Evolutionary conservation across 2,329 filamentous ascomycete genomes (phyloP), one percentile per base, ranked within the genome.

Genomic region (Verticillium longisporum): DNA sequence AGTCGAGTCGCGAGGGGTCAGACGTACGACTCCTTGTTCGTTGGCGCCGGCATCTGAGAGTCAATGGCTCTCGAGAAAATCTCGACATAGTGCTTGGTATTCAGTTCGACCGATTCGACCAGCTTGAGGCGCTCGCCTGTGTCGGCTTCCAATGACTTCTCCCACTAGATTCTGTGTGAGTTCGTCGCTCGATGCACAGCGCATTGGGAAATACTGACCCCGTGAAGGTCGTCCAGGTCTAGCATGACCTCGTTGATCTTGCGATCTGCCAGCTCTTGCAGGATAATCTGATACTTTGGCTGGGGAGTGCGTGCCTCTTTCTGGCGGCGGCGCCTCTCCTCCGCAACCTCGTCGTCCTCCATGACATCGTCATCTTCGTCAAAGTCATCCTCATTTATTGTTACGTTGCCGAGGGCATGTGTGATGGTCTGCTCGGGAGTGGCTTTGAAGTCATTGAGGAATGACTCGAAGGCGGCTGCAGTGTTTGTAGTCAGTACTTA

Each of bases 31-130:
- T 94, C 83, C 66, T 97, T 92, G 59, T 81, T 82, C 14, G 85
- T 89, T 50, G 93, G 89, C 64, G 84, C 80, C 1, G 95, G 95
- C 83, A 99, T 87, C 60, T 91, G 83, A 62, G 87, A 89, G 77
- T 99, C 95, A 55, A 97, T 88, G 6, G 95, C 95, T 66, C 89
- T 84, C 2, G 94, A 94, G 62, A 98, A 77, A 62, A 98, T 85
- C 70, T 99, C 95, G 66, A 98, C 88, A 72, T 99, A 99, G 74
- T 97, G 95, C 71, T 95, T 90, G 15, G 95, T 92, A 76, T 99
- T 99, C 67, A 83, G 84, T 77, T 95, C 91, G 68, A 99, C 90
- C 1, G 90, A 96, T 56, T 90, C 84, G 21, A 96, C 89, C 57
- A 98, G 80, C 67, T 88, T 86, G 65, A 90, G 75, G 6, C 11